Base-by-base conservation (phyloP, 2,329 filamentous ascomycete genomes). In the Zymoseptoria crescenta region DNA sequence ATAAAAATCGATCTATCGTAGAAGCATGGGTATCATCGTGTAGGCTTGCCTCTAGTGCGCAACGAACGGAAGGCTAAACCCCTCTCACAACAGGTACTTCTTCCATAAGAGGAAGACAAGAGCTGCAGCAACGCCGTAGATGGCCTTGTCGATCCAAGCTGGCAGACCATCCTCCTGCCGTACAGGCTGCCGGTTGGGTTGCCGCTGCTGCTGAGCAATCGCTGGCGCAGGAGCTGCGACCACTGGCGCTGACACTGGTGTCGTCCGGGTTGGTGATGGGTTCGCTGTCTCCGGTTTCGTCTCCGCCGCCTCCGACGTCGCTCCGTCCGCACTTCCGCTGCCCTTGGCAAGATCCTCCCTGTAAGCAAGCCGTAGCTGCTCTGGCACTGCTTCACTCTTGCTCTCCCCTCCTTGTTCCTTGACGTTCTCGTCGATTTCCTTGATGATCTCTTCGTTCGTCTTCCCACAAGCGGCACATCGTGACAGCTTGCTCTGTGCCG, bases 111-210 rank as follows among this genome's bases (percentile, higher is more conserved):
- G 83, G 21, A 89, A 83, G 3, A 86, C 76, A 20, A 96, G 76
- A 27, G 88, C 78, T 13, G 89, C 80, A 0, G 89, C 77, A 19
- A 96, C 74, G 6, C 84, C 87, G 21, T 87, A 83, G 64, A 96
- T 96, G 45, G 87, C 82, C 63, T 89, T 84, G 73, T 96, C 92
- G 19, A 96, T 79, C 88, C 90, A 96, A 10, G 85, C 75, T 1
- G 86, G 83, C 16, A 89, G 81, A 1, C 78, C 82, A 28, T 82
- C 79, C 56, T 79, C 65, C 49, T 70, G 61, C 16, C 50, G 64
- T 50, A 56, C 58, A 49, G 59, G 58, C 30, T 60, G 59, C 28
- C 57, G 56, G 45, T 58, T 60, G 30, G 59, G 63, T 41, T 60
- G 55, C 54, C 59, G 64, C 19, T 49, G 49, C 20, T 55, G 53